These are phyloP conservation scores for Aspergillus pseudonomiae DNA, from an alignment of 2,329 filamentous ascomycete genomes.

Conservation along the genomic window DNA sequence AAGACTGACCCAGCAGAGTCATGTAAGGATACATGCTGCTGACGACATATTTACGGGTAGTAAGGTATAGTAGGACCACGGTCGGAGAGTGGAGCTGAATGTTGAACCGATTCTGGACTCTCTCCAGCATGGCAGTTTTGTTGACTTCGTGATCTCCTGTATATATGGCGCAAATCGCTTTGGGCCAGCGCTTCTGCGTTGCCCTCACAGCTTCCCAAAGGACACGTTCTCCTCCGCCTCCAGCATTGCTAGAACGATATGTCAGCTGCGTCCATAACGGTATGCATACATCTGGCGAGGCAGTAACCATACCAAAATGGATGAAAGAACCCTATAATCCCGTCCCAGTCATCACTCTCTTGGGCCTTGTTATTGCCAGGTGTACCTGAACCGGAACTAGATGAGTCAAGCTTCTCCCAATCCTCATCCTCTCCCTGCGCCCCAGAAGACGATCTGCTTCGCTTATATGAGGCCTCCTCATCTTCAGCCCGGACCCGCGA, in stretches of 20 bases:
- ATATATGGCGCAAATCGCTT: conserved; percentile 87
- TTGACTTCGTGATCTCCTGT: conserved; percentile 90
- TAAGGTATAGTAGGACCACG: conserved; percentile 86
- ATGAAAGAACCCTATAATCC: conserved; percentile 94
- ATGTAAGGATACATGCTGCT: conserved; percentile 87
- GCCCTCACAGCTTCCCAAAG: conserved; percentile 94
- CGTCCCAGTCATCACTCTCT: conserved; percentile 69
- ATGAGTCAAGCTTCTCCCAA: conserved; percentile 69
- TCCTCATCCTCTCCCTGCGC: conserved; percentile 59
- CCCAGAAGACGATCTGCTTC: conserved; percentile 26
- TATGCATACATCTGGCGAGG: not conserved
- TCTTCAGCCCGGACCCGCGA: conserved; percentile 50
- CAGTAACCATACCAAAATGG: conserved; percentile 76
- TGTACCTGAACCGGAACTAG: conserved; percentile 51
- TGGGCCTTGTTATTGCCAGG: conserved; percentile 43
- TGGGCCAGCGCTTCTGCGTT: conserved; percentile 85
- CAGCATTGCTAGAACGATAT: conserved; percentile 71
- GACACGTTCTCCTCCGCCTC: conserved; percentile 91
- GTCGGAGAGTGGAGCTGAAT: conserved; percentile 83
- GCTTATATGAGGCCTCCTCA: conserved; percentile 35
- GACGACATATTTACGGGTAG: conserved; percentile 82
- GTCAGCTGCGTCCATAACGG: conserved; percentile 5
- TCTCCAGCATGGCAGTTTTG: conserved; percentile 75
- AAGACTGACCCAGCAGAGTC: conserved; percentile 88
- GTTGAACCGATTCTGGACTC: conserved; percentile 87